phyloP scores from a whole-genome alignment of 192 early-diverging fungal species.

The Jimgerdemannia lactiflua region DNA sequence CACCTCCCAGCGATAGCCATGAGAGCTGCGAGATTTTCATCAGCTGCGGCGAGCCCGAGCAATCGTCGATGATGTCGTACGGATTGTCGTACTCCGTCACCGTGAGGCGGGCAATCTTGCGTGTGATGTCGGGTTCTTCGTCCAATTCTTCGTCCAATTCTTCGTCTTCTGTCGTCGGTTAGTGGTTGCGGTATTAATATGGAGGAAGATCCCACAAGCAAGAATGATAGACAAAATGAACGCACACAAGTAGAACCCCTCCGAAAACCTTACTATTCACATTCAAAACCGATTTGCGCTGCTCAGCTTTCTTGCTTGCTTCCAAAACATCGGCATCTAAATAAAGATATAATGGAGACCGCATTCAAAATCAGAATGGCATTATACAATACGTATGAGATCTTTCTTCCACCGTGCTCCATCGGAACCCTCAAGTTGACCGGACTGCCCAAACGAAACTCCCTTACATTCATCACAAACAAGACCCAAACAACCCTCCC shows the following conservation, averaged over 20 bases:
- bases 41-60: slow-evolving; percentile 22
- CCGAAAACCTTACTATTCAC: background rate
- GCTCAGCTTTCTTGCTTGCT: slow-evolving; percentile 1
- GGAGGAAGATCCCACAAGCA: background rate
- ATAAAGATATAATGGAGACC: slow-evolving; percentile 2
- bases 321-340: slow-evolving; percentile 22
- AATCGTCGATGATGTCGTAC: slow-evolving; percentile 39
- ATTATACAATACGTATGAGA: no score
- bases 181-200: background rate
- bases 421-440: no score
- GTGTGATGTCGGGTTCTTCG: background rate
- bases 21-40: slow-evolving; percentile 23
- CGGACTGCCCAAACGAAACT: no score
- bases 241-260: no score
- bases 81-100: slow-evolving; percentile 52
- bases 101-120: slow-evolving; percentile 25
- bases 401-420: no score
- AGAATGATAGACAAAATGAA: no score
- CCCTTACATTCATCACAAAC: no score
- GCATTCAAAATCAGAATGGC: no score
- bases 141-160: background rate
- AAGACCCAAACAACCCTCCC: no score
- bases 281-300: background rate
- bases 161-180: slow-evolving; percentile 8
- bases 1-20: slow-evolving; percentile 43